These are phyloP conservation scores for Chrysanthemum lavandulifolium DNA, from an alignment of 129 eudicot species.

Conservation along the genomic window DNA sequence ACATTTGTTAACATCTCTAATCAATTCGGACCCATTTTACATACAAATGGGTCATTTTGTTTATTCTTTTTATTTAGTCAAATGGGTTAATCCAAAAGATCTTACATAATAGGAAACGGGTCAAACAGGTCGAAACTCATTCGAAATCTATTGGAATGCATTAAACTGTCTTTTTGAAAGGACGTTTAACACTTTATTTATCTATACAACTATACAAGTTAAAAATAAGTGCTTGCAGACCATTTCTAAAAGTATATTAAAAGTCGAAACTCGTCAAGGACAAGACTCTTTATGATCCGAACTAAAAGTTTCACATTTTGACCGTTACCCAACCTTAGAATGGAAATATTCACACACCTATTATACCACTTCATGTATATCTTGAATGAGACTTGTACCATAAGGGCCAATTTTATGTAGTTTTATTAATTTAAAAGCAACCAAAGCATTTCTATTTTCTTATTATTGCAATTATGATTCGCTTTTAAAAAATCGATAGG, in stretches of 20 bases:
- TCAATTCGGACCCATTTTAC: too few relatives aligned
- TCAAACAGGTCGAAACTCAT: neutral
- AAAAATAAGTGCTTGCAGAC: too few relatives aligned
- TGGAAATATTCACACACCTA: too few relatives aligned
- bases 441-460: too few relatives aligned
- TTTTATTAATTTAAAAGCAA: too few relatives aligned
- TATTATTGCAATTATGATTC: too few relatives aligned
- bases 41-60: neutral
- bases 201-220: neutral
- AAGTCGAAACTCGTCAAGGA: neutral
- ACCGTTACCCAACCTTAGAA: too few relatives aligned
- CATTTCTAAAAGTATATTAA: neutral
- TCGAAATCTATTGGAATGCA: neutral
- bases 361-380: too few relatives aligned
- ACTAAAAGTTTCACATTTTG: too few relatives aligned
- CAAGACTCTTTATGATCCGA: too few relatives aligned
- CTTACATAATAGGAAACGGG: neutral
- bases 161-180: too few relatives aligned
- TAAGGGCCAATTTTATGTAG: slow-evolving; percentile 28
- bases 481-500: neutral
- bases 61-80: neutral
- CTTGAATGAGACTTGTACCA: too few relatives aligned
- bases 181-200: neutral
- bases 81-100: neutral
- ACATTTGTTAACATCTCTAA: neutral